Evolutionary conservation across 305 asterid genomes (phyloP), one percentile per base, ranked within the genome.

Genomic region (Fraxinus xanthoxyloides): DNA sequence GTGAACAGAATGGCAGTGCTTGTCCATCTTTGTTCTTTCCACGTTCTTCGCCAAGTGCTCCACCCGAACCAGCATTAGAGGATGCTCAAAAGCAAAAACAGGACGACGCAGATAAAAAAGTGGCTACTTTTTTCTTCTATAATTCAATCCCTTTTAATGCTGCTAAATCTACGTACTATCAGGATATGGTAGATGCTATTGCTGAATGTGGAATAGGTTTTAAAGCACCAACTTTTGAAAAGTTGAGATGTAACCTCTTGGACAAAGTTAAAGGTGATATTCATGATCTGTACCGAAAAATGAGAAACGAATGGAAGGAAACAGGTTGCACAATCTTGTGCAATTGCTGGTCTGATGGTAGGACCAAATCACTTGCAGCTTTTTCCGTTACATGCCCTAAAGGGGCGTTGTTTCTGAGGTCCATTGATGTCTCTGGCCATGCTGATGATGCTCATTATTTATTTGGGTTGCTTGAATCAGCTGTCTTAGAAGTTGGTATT

Each of bases 251-350:
- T 8, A 59, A 79, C 59, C 88, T 88, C 32, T 78, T 87, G 86
- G 85, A 85, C 23, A 82, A 83, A 67, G 80, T 84, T 36, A 88
- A 88, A 83, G 84, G 36, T 30, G 85, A 84, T 84, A 76, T 86
- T 6, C 73, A 74, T 70, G 82, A 88, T 7, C 17, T 63, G 84
- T 69, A 69, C 81, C 54, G 19, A 28, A 79, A 46, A 51, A 48
- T 90, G 63, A 82, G 82, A 77, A 84, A 87, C 59, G 85, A 84
- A 75, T 88, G 92, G 91, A 85, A 84, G 61, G 89, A 82, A 85
- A 88, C 87, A 9, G 88, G 90, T 30, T 90, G 91, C 83, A 85
- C 92, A 34, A 77, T 90, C 73, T 74, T 88, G 84, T 85, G 89
- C 77, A 86, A 87, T 80, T 74, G 77, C 17, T 88, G 88, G 89